phyloP scores from a whole-genome alignment of 352 stramenopile species.

The Phytophthora aleatoria region DNA sequence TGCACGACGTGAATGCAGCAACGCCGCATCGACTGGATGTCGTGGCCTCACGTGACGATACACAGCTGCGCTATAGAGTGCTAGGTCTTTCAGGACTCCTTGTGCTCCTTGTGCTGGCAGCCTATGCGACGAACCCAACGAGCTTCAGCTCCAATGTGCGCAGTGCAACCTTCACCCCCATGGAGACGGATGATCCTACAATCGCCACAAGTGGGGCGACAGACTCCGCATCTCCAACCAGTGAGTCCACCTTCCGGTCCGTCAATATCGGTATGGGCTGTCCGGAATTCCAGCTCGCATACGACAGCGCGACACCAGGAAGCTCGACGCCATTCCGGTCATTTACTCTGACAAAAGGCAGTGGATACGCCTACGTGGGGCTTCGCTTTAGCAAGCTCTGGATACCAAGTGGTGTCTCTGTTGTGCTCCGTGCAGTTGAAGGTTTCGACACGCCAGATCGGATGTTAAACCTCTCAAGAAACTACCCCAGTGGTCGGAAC shows the following conservation, averaged over 20 bases:
- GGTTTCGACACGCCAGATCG: conserved; percentile 37
- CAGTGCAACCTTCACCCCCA: background rate
- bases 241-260: conserved; percentile 3
- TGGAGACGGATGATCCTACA: conserved; percentile 8
- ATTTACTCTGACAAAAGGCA: conserved; percentile 56
- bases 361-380: conserved; percentile 51
- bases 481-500: conserved; percentile 30
- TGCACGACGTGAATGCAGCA: background rate
- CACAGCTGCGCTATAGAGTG: background rate
- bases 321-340: conserved; percentile 37
- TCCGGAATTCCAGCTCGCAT: conserved; percentile 51
- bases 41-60: background rate
- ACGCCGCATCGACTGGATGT: background rate
- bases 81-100: conserved; percentile 4
- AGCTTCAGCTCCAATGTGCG: conserved; percentile 3
- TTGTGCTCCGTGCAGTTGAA: conserved; percentile 54
- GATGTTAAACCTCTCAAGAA: conserved; percentile 45
- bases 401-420: conserved; percentile 39
- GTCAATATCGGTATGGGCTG: conserved; percentile 46
- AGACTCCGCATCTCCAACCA: conserved; percentile 1
- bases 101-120: conserved; percentile 1
- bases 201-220: background rate
- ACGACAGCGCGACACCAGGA: conserved; percentile 40
- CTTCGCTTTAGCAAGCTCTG: conserved; percentile 54
- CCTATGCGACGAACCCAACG: conserved; percentile 7